Evolutionary conservation across 1,139 yeast species (phyloP).

Genomic region (Petasospora fabianii): DNA sequence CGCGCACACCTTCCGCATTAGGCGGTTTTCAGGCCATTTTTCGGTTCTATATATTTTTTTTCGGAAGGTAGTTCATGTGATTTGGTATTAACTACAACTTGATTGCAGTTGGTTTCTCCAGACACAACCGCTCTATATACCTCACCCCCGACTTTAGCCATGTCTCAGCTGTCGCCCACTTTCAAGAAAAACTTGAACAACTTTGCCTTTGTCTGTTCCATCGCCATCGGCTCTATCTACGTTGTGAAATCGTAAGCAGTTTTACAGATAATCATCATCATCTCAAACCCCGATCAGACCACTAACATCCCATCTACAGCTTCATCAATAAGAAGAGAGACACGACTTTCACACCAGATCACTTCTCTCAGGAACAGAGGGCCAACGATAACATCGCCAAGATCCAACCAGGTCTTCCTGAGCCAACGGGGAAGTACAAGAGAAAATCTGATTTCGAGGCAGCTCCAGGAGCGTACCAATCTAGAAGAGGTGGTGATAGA

Average conservation of each 20-base stretch:
- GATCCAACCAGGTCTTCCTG: slow-evolving; percentile 27
- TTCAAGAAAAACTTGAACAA: slow-evolving; percentile 22
- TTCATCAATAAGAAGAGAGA: slow-evolving; percentile 24
- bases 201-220: slow-evolving; percentile 23
- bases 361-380: slow-evolving; percentile 7
- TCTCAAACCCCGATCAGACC: too few species aligned
- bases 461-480: slow-evolving; percentile 52
- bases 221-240: slow-evolving; percentile 26
- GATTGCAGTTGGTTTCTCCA: too few species aligned
- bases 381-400: slow-evolving; percentile 14
- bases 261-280: not conserved
- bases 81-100: not conserved
- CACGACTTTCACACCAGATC: slow-evolving; percentile 21
- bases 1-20: too few species aligned
- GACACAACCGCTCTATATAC: too few species aligned
- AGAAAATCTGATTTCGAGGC: slow-evolving; percentile 67
- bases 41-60: too few species aligned
- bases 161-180: slow-evolving; percentile 13
- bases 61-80: not conserved
- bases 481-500: slow-evolving; percentile 38
- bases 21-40: too few species aligned
- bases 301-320: slow-evolving; percentile 12
- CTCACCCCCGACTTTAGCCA: not conserved
- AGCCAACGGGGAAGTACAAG: slow-evolving; percentile 21
- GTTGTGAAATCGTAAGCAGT: slow-evolving; percentile 21